Evolutionary conservation across 768 basidiomycete species (phyloP), one percentile per base, ranked within the genome.

Genomic region (Flagelloscypha sp.): DNA sequence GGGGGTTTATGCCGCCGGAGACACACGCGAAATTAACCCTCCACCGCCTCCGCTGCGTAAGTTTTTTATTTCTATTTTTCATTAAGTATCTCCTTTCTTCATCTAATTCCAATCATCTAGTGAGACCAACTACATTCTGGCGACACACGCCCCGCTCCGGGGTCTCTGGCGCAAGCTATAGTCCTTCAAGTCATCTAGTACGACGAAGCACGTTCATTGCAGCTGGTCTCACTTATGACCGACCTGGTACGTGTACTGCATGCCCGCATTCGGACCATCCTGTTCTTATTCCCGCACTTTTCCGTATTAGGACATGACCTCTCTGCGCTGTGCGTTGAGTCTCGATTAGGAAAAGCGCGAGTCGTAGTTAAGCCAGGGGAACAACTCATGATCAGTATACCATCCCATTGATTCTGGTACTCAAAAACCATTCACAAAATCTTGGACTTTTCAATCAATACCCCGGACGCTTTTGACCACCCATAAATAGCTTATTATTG

Each of bases 51-150:
- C 76, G 30, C 60, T 83, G 30, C 66, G 79, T 83, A 52, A 61
- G 79, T 67, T 24, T 21, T 27, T 16, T 27, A 15, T 24, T 34
- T 7, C 27, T 35, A 5, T 24, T 34, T 28, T 19, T 19, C 19
- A 21, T 25, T 10, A 22, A 10, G 27, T 36, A 27, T 38, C 30
- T 41, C 25, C 12, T 36, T 30, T 22, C 18, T 27, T 21, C 20
- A 8, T 33, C 5, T 39, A 6, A 18, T 24, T 25, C 24, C n/a
- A n/a, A n/a, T n/a, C n/a, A n/a, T 30, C 10, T 42, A 86, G 84
- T 84, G 23, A 79, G 84, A n/a, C 84, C 84, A 0, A 82, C 74
- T 6, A 81, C 84, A 0, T 85, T 87, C 53, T 87, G 84, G 84
- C 68, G 81, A 21, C 77, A 75, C 44, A 84, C 79, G 2, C 68